These are phyloP conservation scores for Hyphopichia fennica DNA, from an alignment of 1,139 yeast species.

Conservation along the genomic window DNA sequence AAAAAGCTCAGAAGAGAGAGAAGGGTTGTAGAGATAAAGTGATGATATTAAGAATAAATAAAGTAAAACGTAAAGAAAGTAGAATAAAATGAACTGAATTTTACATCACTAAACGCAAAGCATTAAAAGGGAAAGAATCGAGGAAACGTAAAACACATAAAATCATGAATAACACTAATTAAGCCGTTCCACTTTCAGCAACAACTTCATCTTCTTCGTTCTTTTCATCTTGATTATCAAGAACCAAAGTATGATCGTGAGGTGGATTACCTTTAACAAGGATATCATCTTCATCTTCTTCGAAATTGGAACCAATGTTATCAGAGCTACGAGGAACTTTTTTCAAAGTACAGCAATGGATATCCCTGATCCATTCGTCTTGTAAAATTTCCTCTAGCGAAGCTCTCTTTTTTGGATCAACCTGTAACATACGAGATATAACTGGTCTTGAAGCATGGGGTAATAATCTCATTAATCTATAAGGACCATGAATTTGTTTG, in stretches of 20 bases:
- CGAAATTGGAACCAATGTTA: constrained; percentile 25
- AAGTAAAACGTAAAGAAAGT: neutral
- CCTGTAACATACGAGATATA: constrained; percentile 67
- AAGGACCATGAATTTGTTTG: constrained; percentile 72
- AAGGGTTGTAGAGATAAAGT: neutral
- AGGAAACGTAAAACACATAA: neutral
- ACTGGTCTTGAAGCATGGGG: constrained; percentile 86
- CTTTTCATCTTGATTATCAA: constrained; percentile 18
- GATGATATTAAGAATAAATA: neutral
- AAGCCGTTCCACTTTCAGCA: neutral
- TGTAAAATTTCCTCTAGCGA: constrained; percentile 62
- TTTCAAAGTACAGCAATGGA: constrained; percentile 47
- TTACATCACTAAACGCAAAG: neutral
- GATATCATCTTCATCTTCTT: constrained; percentile 41
- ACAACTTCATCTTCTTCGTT: constrained; percentile 1
- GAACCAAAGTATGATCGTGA: constrained; percentile 44
- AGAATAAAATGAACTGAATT: neutral
- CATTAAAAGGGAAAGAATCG: neutral
- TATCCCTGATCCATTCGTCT: constrained; percentile 73
- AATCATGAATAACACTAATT: too few relatives aligned
- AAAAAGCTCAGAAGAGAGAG: too few relatives aligned
- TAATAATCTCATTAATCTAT: constrained; percentile 78
- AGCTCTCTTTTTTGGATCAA: constrained; percentile 71
- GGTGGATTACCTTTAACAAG: constrained; percentile 39
- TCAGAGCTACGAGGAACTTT: constrained; percentile 23